Percentiles rank a stretch among this genome's conserved stretches.
Evolutionary conservation across 2,329 filamentous ascomycete genomes (phyloP).

Genomic region (Thermoascus crustaceus): DNA sequence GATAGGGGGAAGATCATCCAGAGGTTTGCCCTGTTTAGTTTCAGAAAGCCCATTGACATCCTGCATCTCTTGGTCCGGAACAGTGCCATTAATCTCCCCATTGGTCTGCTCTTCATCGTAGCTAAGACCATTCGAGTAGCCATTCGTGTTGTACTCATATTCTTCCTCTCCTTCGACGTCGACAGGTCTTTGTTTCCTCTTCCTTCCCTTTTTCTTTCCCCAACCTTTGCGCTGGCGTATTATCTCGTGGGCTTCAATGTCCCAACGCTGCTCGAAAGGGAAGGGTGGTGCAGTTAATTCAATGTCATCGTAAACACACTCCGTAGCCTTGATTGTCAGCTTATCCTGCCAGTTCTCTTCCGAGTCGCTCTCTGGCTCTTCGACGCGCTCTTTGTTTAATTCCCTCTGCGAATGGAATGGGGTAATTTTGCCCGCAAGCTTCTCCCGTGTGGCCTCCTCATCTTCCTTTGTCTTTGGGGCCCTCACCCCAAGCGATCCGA

Average conservation of each 20-base stretch:
- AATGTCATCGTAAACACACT: conserved; percentile 57
- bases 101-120: conserved; percentile 37
- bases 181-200: conserved; percentile 41
- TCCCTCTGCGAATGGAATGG: conserved; percentile 21
- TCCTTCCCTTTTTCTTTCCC: conserved; percentile 43
- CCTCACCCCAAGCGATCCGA: conserved; percentile 63
- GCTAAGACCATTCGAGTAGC: conserved; percentile 33
- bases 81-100: conserved; percentile 3
- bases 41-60: conserved; percentile 15
- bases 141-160: conserved; percentile 35
- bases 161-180: conserved; percentile 30
- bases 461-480: conserved; percentile 61
- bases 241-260: conserved; percentile 57
- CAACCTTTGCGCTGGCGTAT: conserved; percentile 33
- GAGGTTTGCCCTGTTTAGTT: conserved; percentile 35
- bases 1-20: conserved; percentile 42
- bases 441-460: conserved; percentile 53
- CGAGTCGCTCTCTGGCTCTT: conserved; percentile 36
- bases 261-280: conserved; percentile 65
- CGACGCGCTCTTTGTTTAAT: conserved; percentile 16
- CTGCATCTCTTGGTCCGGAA: conserved; percentile 15
- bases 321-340: conserved; percentile 69
- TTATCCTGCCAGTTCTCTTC: conserved; percentile 64
- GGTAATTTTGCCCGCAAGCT: conserved; percentile 49
- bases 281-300: conserved; percentile 13